A percentile compares a stretch with the other conserved stretches of the same genome.
These are phyloP conservation scores for Exophiala dermatitidis DNA, from an alignment of 2,329 filamentous ascomycete genomes.

Conservation along the genomic window DNA sequence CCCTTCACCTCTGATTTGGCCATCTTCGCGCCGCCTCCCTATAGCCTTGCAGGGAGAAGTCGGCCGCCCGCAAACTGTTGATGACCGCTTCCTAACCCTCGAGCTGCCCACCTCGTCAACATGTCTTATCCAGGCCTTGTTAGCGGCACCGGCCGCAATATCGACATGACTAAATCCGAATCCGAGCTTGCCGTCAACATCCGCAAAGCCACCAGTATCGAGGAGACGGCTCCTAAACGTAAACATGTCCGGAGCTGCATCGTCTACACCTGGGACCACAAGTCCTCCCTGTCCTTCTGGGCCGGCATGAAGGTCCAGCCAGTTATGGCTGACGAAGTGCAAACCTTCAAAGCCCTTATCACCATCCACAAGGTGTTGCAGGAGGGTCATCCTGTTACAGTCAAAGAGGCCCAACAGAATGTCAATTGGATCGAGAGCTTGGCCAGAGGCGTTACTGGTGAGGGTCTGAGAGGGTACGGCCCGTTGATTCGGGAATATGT, in stretches of 20 bases:
- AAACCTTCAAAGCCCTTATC: slow-evolving; percentile 97
- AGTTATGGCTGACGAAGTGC: slow-evolving; percentile 95
- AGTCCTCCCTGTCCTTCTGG: slow-evolving; percentile 92
- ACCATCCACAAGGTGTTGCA: slow-evolving; percentile 96
- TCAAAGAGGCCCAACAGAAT: slow-evolving; percentile 84
- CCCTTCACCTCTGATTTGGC: too few relatives aligned
- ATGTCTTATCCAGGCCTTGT: slow-evolving; percentile 22
- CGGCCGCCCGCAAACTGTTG: slow-evolving; percentile 16
- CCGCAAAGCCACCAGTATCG: slow-evolving; percentile 59
- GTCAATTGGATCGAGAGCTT: slow-evolving; percentile 88
- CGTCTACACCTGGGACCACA: slow-evolving; percentile 99
- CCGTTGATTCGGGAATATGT: slow-evolving; percentile 95
- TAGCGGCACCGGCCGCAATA: slow-evolving; percentile 23
- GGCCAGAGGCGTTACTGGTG: slow-evolving; percentile 71
- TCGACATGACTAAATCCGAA: slow-evolving; percentile 42
- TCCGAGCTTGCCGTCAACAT: slow-evolving; percentile 60
- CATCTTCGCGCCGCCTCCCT: too few relatives aligned
- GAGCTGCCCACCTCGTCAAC: not conserved
- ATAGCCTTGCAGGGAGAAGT: not conserved
- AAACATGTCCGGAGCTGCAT: slow-evolving; percentile 98
- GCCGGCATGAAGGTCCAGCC: slow-evolving; percentile 91
- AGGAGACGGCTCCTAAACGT: slow-evolving; percentile 37
- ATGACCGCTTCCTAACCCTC: slow-evolving; percentile 6
- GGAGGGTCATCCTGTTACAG: slow-evolving; percentile 81
- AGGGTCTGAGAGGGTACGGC: slow-evolving; percentile 78